These are phyloP conservation scores for Scheffersomyces insectosa DNA, from an alignment of 1,139 yeast species.

Conservation along the genomic window DNA sequence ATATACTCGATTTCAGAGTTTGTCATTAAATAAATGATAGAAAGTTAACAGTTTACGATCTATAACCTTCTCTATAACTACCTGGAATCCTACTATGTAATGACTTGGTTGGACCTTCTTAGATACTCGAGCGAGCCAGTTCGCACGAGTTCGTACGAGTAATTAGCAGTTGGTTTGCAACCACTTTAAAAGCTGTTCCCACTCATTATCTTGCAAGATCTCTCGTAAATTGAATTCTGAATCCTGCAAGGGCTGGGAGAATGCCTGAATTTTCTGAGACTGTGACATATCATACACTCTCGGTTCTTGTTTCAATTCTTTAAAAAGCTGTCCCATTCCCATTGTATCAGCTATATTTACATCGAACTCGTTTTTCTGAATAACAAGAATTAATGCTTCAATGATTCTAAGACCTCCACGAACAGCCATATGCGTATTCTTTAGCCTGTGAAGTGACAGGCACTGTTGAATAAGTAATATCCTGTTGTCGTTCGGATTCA, in stretches of 20 bases:
- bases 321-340: neutral
- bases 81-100: no score
- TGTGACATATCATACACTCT: neutral
- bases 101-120: no score
- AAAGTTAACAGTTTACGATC: no score
- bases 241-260: neutral
- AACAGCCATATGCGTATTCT: neutral
- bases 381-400: neutral
- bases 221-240: neutral
- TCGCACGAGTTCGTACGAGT: no score
- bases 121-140: no score
- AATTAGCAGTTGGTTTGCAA: no score
- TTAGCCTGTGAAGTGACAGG: conserved; percentile 7
- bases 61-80: no score
- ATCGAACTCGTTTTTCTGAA: neutral
- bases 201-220: neutral
- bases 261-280: neutral
- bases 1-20: no score
- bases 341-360: neutral
- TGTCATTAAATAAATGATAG: no score
- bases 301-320: neutral
- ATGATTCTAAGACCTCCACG: neutral
- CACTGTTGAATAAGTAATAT: conserved; percentile 3
- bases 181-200: neutral
- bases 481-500: neutral